Conservation (phyloP, 2,329 filamentous ascomycete species). For the Fusarium torulosum region DNA sequence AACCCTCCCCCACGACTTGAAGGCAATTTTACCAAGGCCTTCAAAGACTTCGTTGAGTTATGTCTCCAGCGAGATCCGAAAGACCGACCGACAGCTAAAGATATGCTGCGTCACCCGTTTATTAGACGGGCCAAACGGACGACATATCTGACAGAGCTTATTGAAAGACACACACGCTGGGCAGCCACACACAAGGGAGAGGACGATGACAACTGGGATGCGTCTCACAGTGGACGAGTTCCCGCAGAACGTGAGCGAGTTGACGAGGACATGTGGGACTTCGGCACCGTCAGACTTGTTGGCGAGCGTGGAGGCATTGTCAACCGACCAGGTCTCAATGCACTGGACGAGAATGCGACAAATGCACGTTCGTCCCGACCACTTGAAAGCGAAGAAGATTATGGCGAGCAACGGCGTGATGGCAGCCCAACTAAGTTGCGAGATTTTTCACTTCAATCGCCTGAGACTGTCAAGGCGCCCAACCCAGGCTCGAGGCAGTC, state of each 20-base stretch:
- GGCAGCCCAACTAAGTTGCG: constrained; percentile 65
- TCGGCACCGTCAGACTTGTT: constrained; percentile 92
- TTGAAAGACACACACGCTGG: constrained; percentile 91
- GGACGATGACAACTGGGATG: constrained; percentile 71
- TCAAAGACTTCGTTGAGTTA: constrained; percentile 86
- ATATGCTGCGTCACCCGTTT: constrained; percentile 90
- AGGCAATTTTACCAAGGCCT: constrained; percentile 83
- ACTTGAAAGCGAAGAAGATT: constrained; percentile 63
- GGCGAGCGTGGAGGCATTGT: constrained; percentile 71
- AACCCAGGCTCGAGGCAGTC: constrained; percentile 65
- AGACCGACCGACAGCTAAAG: constrained; percentile 87
- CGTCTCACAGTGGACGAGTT: constrained; percentile 64
- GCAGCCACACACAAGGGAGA: constrained; percentile 81
- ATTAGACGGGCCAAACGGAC: constrained; percentile 93
- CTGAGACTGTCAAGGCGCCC: constrained; percentile 69
- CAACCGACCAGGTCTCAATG: constrained; percentile 69
- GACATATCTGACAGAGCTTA: constrained; percentile 95
- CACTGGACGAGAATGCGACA: constrained; percentile 83
- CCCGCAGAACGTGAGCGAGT: constrained; percentile 67
- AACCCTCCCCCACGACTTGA: constrained; percentile 87
- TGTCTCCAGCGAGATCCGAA: constrained; percentile 91
- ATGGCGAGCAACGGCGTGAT: constrained; percentile 65
- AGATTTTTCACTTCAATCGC: constrained; percentile 59
- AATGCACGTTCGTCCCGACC: constrained; percentile 76
- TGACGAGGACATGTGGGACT: constrained; percentile 96